Percentiles rank a stretch among this genome's conserved stretches.
Conservation (phyloP, 176 grass and related monocot genomes). For the Oryza coarctata region DNA sequence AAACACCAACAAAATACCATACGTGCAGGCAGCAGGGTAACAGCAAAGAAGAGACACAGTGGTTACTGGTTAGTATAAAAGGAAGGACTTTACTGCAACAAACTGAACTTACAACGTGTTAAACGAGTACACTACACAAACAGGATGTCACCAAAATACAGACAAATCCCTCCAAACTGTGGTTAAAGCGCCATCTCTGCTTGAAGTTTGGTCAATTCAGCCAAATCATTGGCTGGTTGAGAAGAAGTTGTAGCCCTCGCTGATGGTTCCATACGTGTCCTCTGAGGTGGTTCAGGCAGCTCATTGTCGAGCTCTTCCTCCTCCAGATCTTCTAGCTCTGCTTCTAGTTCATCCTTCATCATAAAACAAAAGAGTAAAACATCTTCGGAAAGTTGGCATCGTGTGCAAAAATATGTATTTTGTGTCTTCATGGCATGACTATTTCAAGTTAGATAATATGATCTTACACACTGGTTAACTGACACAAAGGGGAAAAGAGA, state of each 20-base stretch:
- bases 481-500: neutral
- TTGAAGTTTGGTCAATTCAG: slow-evolving; percentile 42
- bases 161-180: neutral
- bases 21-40: neutral
- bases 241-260: neutral
- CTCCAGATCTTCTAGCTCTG: slow-evolving; percentile 69
- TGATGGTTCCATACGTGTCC: neutral
- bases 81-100: neutral
- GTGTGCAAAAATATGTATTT: neutral
- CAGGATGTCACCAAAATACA: neutral
- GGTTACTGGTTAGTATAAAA: neutral
- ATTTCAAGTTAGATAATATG: neutral
- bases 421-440: neutral
- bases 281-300: slow-evolving; percentile 33
- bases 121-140: neutral
- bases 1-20: neutral
- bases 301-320: slow-evolving; percentile 44
- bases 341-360: slow-evolving; percentile 62
- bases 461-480: neutral
- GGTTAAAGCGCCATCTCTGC: slow-evolving; percentile 47
- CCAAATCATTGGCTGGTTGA: slow-evolving; percentile 25
- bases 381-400: neutral
- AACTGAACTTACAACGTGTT: slow-evolving; percentile 20
- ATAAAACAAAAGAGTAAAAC: neutral
- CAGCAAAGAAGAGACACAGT: neutral